Conservation (phyloP, 1,139 yeast species). For the Geotrichum candidum region DNA sequence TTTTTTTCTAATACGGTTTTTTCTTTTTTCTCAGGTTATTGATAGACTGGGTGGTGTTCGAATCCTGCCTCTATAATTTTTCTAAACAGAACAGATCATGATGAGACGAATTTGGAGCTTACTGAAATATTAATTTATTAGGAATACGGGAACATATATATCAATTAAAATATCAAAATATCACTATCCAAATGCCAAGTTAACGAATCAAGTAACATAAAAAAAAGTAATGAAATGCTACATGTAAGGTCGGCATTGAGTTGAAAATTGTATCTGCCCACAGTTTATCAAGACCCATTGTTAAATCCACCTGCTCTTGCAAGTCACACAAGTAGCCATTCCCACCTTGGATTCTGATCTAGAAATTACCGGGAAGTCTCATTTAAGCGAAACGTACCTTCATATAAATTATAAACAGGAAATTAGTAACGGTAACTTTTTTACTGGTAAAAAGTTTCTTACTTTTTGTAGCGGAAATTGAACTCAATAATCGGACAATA, state of each 20-base stretch:
- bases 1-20: neutral
- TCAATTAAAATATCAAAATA: neutral
- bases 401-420: neutral
- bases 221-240: neutral
- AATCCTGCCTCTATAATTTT: constrained; percentile 13
- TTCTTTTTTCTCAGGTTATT: constrained; percentile 5
- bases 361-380: neutral
- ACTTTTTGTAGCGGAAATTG: neutral
- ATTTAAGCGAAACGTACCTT: neutral
- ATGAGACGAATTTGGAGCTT: neutral
- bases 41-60: constrained; percentile 14
- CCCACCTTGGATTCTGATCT: constrained; percentile 14
- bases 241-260: constrained; percentile 1
- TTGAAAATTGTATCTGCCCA: neutral
- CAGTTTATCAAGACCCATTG: constrained; percentile 8
- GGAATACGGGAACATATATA: neutral
- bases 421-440: neutral
- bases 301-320: constrained; percentile 17
- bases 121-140: neutral
- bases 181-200: neutral
- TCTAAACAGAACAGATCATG: neutral
- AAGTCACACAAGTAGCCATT: constrained; percentile 15
- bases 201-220: neutral
- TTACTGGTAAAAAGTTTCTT: neutral
- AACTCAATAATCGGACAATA: neutral